These are phyloP conservation scores for Pinus tabuliformis DNA, from an alignment of 75 land plant genomes.

Conservation along the genomic window DNA sequence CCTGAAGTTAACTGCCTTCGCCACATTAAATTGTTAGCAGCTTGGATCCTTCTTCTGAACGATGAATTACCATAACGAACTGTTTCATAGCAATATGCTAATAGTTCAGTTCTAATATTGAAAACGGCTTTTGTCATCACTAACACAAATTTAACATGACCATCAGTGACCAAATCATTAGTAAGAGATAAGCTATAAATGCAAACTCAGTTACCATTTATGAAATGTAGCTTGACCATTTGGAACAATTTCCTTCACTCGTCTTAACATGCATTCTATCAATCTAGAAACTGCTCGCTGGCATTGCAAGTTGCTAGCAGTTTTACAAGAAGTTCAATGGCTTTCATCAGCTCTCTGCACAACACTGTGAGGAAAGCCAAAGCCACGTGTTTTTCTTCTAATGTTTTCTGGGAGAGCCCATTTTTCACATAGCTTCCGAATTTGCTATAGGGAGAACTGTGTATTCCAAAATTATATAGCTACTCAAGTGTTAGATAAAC, in stretches of 20 bases:
- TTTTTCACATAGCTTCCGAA: background rate
- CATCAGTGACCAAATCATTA: background rate
- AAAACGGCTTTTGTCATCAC: background rate
- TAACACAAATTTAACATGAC: background rate
- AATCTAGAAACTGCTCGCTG: background rate
- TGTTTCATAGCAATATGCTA: background rate
- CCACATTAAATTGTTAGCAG: background rate
- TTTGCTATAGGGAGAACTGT: background rate
- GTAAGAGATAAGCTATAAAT: background rate
- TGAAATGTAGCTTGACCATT: background rate
- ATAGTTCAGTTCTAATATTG: background rate
- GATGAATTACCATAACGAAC: background rate
- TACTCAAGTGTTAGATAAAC: background rate
- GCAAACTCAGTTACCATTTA: background rate
- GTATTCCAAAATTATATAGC: background rate
- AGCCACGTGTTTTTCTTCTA: background rate
- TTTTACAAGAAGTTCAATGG: background rate
- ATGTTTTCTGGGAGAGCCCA: background rate
- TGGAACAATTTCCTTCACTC: background rate
- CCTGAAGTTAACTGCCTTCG: no score
- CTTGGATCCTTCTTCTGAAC: background rate
- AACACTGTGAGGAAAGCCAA: background rate
- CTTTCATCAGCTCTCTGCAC: background rate
- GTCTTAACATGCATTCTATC: slow-evolving; percentile 1
- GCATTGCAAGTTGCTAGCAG: background rate